Evolutionary conservation across 441 rosid genomes (phyloP), one percentile per base, ranked within the genome.

Genomic region (Monsonia emarginata): DNA sequence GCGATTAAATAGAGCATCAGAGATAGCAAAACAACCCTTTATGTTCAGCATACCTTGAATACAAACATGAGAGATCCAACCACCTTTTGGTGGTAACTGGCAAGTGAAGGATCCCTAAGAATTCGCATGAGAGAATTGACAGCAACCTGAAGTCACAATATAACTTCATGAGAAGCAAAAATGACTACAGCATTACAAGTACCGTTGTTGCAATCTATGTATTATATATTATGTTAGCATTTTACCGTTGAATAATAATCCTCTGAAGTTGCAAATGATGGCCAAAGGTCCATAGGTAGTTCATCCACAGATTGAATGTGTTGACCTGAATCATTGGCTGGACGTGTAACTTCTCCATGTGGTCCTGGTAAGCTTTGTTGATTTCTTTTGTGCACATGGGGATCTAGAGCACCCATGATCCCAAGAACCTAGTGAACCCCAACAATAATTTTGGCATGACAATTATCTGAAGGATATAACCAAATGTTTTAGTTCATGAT

Each of bases 371-470:
- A 67, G 60, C 77, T 81, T 72, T 81, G 95, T 70, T 95, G 99
- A 82, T 92, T 95, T 74, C 86, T 82, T 80, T 95, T 95, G 76
- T 92, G 95, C 19, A 74, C 85, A 83, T 90, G 97, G 52, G 99
- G 99, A 86, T 95, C 98, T 78, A 95, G 77, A 77, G 99, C 99
- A 70, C 97, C 99, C 93, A 95, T 90, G 69, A 95, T 95, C 67
- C 99, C 99, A 68, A 95, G 97, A 63, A 95, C 99, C 99, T 95
- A 83, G 71, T 26, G 21, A 67, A 67, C 65, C 63, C 70, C 65
- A 66, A 74, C 65, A 46, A 60, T 56, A 65, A 13, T 50, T 75
- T 69, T 69, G 59, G 70, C 75, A 78, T 64, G 73, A 40, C 58
- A 61, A 44, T 38, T 42, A 72, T 61, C 40, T 38, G 22, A n/a